These are phyloP conservation scores for Microdochium trichocladiopsis DNA, from an alignment of 2,329 filamentous ascomycete genomes.

Conservation along the genomic window DNA sequence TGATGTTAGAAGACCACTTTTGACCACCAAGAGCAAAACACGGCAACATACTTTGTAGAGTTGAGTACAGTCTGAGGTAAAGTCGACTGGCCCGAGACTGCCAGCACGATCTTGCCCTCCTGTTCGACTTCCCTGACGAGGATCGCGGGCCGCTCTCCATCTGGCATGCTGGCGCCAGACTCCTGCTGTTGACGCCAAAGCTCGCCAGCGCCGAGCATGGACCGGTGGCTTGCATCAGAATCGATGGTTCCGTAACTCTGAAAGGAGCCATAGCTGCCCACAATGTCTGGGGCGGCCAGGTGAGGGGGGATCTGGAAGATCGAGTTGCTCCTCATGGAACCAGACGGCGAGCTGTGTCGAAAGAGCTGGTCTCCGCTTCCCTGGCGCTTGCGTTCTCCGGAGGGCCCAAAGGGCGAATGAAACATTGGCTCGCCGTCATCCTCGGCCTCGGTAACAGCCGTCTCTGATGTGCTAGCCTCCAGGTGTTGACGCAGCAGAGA, in stretches of 20 bases:
- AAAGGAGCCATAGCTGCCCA: conserved; percentile 62
- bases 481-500: conserved; percentile 48
- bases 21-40: not conserved
- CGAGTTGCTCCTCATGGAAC: conserved; percentile 29
- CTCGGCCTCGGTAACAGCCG: conserved; percentile 14
- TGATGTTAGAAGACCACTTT: conserved; percentile 3
- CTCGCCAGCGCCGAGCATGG: conserved; percentile 44
- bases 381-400: conserved; percentile 33
- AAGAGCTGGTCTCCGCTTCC: conserved; percentile 29
- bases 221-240: conserved; percentile 30
- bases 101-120: conserved; percentile 75
- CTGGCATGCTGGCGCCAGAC: conserved; percentile 34
- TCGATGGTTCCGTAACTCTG: conserved; percentile 48
- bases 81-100: conserved; percentile 90
- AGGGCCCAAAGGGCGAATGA: not conserved
- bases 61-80: conserved; percentile 95
- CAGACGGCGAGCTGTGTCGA: conserved; percentile 17
- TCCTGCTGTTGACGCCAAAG: conserved; percentile 48
- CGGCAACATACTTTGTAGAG: conserved; percentile 61
- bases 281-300: conserved; percentile 60
- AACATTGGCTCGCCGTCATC: conserved; percentile 23
- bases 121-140: conserved; percentile 87
- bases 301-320: conserved; percentile 54
- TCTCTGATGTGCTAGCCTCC: conserved; percentile 26
- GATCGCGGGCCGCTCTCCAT: conserved; percentile 63